Evolutionary conservation across 2,329 filamentous ascomycete species (phyloP).

Genomic region (Hypoxylon sp.): DNA sequence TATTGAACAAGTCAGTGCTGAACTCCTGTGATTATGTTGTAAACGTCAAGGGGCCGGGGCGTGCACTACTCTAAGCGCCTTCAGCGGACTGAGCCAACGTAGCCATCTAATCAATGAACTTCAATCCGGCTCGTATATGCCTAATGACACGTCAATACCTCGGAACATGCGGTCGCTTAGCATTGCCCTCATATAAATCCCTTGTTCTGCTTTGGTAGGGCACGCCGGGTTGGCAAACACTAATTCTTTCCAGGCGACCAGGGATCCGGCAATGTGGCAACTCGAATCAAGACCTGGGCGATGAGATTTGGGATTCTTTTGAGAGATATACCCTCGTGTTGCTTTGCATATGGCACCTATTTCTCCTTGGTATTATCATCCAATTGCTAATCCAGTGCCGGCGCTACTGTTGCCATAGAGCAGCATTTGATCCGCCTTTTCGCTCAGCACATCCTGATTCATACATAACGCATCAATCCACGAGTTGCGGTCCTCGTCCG

Average conservation of each 20-base stretch:
- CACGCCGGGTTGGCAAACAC: neutral
- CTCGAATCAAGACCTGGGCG: neutral
- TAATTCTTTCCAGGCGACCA: neutral
- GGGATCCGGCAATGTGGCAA: neutral
- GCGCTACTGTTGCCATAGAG: neutral
- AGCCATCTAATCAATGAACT: neutral
- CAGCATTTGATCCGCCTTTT: conserved; percentile 25
- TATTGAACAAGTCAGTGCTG: neutral
- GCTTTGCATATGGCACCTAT: neutral
- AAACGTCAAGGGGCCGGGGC: neutral
- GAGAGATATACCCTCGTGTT: neutral
- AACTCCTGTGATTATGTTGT: neutral
- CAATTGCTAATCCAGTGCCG: neutral
- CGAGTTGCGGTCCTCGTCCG: neutral
- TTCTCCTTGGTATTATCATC: neutral
- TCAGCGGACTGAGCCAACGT: neutral
- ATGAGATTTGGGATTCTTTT: neutral
- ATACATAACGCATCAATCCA: conserved; percentile 25
- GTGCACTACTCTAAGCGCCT: neutral
- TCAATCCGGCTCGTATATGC: neutral
- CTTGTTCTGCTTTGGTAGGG: neutral
- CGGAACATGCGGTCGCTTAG: too few species aligned
- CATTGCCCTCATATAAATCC: too few species aligned
- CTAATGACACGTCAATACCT: too few species aligned
- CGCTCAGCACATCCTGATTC: conserved; percentile 21